Evolutionary conservation across 306 rosid species (phyloP).

Genomic region (Calophaca sinica): DNA sequence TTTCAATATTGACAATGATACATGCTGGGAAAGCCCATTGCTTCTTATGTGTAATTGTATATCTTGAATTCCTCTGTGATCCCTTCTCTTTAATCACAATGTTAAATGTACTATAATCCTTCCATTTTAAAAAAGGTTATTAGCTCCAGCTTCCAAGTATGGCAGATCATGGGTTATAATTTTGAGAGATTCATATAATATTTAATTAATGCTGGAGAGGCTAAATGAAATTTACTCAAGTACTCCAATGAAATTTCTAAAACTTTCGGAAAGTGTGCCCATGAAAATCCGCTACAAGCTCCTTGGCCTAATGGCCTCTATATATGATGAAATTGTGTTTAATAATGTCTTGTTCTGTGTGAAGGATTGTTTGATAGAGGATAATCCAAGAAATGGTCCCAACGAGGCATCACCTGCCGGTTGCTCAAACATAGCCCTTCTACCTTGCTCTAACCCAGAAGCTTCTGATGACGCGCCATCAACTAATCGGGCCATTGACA

Average conservation of each 20-base stretch:
- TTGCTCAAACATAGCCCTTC: slow-evolving; percentile 42
- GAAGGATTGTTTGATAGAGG: slow-evolving; percentile 44
- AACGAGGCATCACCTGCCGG: slow-evolving; percentile 39
- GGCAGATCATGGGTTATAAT: slow-evolving; percentile 21
- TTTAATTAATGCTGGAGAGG: background rate
- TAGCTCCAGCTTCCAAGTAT: background rate
- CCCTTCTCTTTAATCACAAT: slow-evolving; percentile 21
- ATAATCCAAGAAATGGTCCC: slow-evolving; percentile 23
- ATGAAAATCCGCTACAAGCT: slow-evolving; percentile 4
- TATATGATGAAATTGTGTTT: slow-evolving; percentile 10
- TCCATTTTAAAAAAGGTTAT: background rate
- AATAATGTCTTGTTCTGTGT: slow-evolving; percentile 22
- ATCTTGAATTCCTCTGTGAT: background rate
- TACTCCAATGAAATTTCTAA: slow-evolving; percentile 5
- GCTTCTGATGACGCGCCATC: background rate
- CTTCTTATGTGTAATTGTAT: background rate
- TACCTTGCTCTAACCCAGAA: slow-evolving; percentile 42
- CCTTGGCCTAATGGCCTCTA: background rate
- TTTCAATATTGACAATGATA: background rate
- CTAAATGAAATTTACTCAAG: background rate
- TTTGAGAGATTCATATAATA: slow-evolving; percentile 14
- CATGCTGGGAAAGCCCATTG: slow-evolving; percentile 18
- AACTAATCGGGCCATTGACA: slow-evolving; percentile 27
- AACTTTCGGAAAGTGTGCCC: slow-evolving; percentile 9
- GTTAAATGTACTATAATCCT: background rate